Percentiles rank a stretch among this genome's conserved stretches.
Conservation (phyloP, 768 basidiomycete species). For the Serendipita vermifera region DNA sequence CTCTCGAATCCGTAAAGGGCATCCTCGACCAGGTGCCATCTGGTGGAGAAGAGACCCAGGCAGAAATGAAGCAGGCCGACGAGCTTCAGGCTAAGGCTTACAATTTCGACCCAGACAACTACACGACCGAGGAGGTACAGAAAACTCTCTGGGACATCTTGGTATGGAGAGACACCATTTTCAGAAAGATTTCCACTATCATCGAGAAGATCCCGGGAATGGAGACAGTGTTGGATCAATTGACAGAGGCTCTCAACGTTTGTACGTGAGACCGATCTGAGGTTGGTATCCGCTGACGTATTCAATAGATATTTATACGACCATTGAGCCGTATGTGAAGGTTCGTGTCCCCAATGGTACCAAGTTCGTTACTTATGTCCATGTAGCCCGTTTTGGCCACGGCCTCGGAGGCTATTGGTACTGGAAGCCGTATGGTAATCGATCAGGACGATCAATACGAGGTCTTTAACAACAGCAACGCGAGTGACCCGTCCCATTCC, state of each 20-base stretch:
- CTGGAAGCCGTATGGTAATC: slow-evolving; percentile 56
- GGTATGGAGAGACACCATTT: slow-evolving; percentile 4
- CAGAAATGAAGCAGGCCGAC: slow-evolving; percentile 43
- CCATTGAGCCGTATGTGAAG: slow-evolving; percentile 51
- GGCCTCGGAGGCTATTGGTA: slow-evolving; percentile 41
- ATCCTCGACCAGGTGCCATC: slow-evolving; percentile 40
- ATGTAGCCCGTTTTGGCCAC: slow-evolving; percentile 47
- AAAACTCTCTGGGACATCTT: slow-evolving; percentile 24
- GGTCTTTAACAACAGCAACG: slow-evolving; percentile 47
- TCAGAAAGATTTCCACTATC: slow-evolving; percentile 8
- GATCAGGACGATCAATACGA: slow-evolving; percentile 57
- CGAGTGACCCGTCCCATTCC: slow-evolving; percentile 63
- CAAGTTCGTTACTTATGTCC: slow-evolving; percentile 8
- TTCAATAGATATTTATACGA: slow-evolving; percentile 38
- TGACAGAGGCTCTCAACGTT: slow-evolving; percentile 53
- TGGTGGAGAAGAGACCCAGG: slow-evolving; percentile 27
- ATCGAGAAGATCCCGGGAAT: slow-evolving; percentile 59
- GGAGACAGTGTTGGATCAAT: slow-evolving; percentile 40
- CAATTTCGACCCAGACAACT: slow-evolving; percentile 36
- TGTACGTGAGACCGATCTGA: slow-evolving; percentile 29
- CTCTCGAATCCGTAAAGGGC: slow-evolving; percentile 27
- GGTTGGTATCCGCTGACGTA: neutral
- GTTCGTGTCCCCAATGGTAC: slow-evolving; percentile 20
- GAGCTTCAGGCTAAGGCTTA: slow-evolving; percentile 43
- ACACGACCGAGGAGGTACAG: slow-evolving; percentile 27